These are phyloP conservation scores for Suillus plorans DNA, from an alignment of 768 basidiomycete genomes.

Conservation along the genomic window DNA sequence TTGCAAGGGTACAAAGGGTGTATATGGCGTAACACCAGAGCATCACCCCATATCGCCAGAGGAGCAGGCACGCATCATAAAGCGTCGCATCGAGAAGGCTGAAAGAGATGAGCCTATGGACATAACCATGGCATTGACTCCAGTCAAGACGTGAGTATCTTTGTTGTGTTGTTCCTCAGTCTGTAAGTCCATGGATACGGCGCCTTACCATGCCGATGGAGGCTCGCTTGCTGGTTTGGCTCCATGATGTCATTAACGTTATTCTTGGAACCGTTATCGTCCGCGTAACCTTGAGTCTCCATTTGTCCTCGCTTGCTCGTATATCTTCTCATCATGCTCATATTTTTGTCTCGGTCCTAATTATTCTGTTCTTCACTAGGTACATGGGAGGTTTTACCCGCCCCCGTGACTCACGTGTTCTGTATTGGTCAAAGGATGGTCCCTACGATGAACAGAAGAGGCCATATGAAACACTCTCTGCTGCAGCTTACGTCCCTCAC, in stretches of 20 bases:
- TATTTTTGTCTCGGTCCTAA: background rate
- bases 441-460: conserved; percentile 25
- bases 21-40: background rate
- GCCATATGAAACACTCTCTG: conserved; percentile 31
- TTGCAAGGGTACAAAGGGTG: conserved; percentile 5
- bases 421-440: conserved; percentile 41
- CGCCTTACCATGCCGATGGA: background rate
- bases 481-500: conserved; percentile 40
- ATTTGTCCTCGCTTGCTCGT: background rate
- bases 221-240: background rate
- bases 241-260: conserved; percentile 2
- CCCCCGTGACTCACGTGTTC: conserved; percentile 31
- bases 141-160: conserved; percentile 35
- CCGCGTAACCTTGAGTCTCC: background rate
- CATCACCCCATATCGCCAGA: conserved; percentile 28
- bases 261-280: background rate
- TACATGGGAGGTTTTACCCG: conserved; percentile 40
- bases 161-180: background rate
- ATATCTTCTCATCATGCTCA: conserved; percentile 11
- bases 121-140: conserved; percentile 35
- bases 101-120: conserved; percentile 44
- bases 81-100: conserved; percentile 34
- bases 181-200: background rate
- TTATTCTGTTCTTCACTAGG: conserved; percentile 28
- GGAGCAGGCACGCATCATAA: conserved; percentile 13